These are phyloP conservation scores for Colletotrichum chlorophyti DNA, from an alignment of 2,329 filamentous ascomycete genomes.

Conservation along the genomic window DNA sequence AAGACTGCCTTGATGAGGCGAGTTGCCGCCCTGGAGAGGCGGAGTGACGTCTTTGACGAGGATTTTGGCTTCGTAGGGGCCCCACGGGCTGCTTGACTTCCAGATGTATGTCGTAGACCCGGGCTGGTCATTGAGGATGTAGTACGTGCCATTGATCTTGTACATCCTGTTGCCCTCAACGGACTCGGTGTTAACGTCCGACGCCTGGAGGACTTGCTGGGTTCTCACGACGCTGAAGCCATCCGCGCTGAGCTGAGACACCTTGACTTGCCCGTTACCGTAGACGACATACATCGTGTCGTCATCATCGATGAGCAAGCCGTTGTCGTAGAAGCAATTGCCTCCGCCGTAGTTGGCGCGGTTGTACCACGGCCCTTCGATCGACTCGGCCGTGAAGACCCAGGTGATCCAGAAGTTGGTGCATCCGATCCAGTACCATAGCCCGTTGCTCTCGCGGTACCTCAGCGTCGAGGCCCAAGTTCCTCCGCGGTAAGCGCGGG, in stretches of 20 bases:
- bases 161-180: conserved; percentile 64
- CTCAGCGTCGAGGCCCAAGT: conserved; percentile 63
- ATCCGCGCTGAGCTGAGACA: conserved; percentile 58
- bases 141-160: conserved; percentile 62
- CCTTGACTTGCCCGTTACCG: conserved; percentile 53
- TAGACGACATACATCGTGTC: conserved; percentile 66
- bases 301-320: conserved; percentile 64
- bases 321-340: conserved; percentile 64
- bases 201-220: conserved; percentile 50
- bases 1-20: conserved; percentile 62
- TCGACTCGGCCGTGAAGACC: conserved; percentile 55
- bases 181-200: conserved; percentile 39
- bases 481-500: conserved; percentile 56
- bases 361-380: conserved; percentile 51
- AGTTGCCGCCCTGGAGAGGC: conserved; percentile 52
- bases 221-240: conserved; percentile 51
- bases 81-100: conserved; percentile 56
- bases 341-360: conserved; percentile 40
- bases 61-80: conserved; percentile 55
- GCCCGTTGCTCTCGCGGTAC: conserved; percentile 54
- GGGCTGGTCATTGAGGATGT: conserved; percentile 57
- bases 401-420: conserved; percentile 57
- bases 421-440: conserved; percentile 66
- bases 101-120: conserved; percentile 54
- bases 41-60: conserved; percentile 49